Conservation (phyloP, 257 asterid genomes). For the Solanum stenotomum region DNA sequence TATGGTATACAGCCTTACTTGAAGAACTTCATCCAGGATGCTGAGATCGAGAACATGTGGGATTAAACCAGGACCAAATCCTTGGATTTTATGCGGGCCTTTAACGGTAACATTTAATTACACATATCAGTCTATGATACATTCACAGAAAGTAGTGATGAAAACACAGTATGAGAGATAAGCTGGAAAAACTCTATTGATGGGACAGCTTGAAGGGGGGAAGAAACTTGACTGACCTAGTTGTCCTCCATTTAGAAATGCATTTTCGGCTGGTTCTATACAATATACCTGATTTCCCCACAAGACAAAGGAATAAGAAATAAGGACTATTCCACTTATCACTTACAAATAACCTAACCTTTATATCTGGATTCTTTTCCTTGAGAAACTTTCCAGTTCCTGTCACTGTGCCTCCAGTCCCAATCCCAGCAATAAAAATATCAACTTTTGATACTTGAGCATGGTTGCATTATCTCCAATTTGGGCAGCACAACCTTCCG, state of each 20-base stretch:
- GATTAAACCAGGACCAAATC: conserved; percentile 31
- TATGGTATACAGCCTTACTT: conserved; percentile 12
- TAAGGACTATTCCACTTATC: not conserved
- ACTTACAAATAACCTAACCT: conserved; percentile 8
- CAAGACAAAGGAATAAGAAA: not conserved
- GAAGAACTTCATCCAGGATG: conserved; percentile 32
- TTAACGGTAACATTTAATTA: not conserved
- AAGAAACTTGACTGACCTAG: conserved; percentile 14
- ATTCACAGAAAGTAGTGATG: not conserved
- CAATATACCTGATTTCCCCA: conserved; percentile 22
- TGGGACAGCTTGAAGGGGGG: not conserved
- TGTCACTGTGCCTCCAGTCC: conserved; percentile 41
- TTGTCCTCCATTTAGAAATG: conserved; percentile 27
- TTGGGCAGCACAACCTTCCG: conserved; percentile 30
- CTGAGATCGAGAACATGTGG: conserved; percentile 25
- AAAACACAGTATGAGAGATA: not conserved
- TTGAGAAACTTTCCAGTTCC: conserved; percentile 41
- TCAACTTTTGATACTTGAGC: conserved; percentile 36
- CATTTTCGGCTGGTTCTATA: conserved; percentile 35
- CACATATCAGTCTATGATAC: not conserved
- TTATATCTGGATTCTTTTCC: conserved; percentile 28
- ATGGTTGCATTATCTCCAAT: conserved; percentile 37
- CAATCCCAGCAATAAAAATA: conserved; percentile 30
- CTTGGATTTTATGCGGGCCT: conserved; percentile 37
- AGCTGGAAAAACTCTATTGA: not conserved